A percentile compares a stretch with the other conserved stretches of the same genome.
Conservation (phyloP, 768 basidiomycete genomes). For the Hortiboletus flavorubellus region DNA sequence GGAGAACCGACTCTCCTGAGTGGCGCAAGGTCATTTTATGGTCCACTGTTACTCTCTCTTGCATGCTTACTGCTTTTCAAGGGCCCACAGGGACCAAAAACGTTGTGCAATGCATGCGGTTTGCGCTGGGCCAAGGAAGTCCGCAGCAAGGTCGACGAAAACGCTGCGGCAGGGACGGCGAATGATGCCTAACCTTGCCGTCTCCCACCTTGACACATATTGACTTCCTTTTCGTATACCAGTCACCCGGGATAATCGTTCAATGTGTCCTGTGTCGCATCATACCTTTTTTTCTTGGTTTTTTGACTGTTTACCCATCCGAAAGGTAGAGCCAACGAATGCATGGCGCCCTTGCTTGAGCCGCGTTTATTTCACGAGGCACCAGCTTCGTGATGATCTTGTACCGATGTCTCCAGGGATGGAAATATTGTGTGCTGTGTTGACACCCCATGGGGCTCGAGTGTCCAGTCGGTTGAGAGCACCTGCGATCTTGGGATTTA, state of each 20-base stretch:
- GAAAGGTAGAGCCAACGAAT: constrained; percentile 7
- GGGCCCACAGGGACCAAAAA: constrained; percentile 95
- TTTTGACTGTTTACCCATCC: constrained; percentile 13
- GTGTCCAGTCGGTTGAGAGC: too few relatives aligned
- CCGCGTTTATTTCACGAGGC: constrained; percentile 7
- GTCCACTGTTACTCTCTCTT: background rate
- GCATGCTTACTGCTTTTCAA: constrained; percentile 31
- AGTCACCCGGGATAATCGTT: constrained; percentile 4
- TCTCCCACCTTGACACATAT: background rate
- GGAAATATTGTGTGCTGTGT: background rate
- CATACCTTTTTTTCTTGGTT: constrained; percentile 14
- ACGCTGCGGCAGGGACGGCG: constrained; percentile 23
- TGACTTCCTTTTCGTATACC: background rate
- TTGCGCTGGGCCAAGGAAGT: constrained; percentile 86
- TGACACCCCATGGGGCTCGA: background rate
- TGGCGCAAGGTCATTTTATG: constrained; percentile 74
- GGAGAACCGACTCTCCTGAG: constrained; percentile 93
- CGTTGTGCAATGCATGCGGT: constrained; percentile 96
- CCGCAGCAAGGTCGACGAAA: constrained; percentile 41
- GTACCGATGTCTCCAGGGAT: constrained; percentile 3
- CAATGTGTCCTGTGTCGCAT: background rate
- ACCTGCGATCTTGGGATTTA: too few relatives aligned
- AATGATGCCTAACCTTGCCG: constrained; percentile 11
- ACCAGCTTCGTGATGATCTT: background rate
- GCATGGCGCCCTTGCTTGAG: constrained; percentile 2